Base-by-base conservation (phyloP, 2,329 filamentous ascomycete species). In the Aspergillus sp. region DNA sequence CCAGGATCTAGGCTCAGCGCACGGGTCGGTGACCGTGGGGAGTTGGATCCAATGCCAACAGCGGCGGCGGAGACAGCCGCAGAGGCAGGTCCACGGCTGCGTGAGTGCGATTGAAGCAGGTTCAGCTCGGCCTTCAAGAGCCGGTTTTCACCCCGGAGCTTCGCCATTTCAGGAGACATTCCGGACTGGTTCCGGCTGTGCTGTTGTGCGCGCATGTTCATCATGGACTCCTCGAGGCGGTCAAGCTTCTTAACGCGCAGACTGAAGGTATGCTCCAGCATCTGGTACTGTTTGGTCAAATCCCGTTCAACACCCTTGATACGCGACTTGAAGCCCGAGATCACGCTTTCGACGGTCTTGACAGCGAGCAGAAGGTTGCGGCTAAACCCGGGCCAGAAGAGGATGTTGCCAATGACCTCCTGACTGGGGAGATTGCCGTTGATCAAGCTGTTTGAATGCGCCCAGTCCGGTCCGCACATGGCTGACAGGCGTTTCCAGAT, bases 391-490 rank as follows among this genome's bases (percentile, higher is more conserved):
- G 91, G 89, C 79, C 79, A 81, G 69, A 81, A 81, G 4, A 98
- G 83, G 77, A 95, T 92, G 53, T 89, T 93, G 1, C 89, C 87
- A 63, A 99, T 90, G 13, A 92, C 88, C 70, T 97, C 94, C 36
- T 96, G 83, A 12, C 90, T 92, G 0, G 93, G 92, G 6, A 96
- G 80, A 61, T 94, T 91, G 19, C 92, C 91, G 69, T 95, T 94
- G 72, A 98, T 91, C 23, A 97, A 86, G 59, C 89, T 90, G 75
- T 98, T 93, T 70, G 89, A 88, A 74, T 97, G 91, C 4, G 91
- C 87, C 94, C 95, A 99, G 72, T 98, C 95, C 0, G 87, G 85
- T 10, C 95, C 95, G 70, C 95, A 98, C 47, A 98, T 84, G 0
- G 87, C 84, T 3, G 91, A 93, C 8, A 99, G 84, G 49, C 91